Base-by-base conservation (phyloP, 352 stramenopile genomes). In the Pythium periplocum region DNA sequence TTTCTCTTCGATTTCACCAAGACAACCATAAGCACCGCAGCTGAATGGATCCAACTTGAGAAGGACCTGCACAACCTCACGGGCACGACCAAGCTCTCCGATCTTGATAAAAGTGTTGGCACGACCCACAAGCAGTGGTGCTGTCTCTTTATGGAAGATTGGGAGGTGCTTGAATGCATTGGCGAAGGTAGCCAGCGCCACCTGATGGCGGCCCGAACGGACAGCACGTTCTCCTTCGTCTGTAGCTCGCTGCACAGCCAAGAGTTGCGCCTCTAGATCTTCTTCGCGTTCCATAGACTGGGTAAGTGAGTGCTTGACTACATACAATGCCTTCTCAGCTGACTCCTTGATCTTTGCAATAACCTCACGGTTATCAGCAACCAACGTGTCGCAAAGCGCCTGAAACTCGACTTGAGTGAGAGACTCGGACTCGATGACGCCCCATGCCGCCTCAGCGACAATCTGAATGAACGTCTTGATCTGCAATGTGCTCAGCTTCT, bases 381-480 rank as follows among this genome's bases (percentile, higher is more conserved):
- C 41, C 38, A 90, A 52, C 0, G 78, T 83, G 12, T 91, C 82
- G 37, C 76, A 88, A 33, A 94, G 55, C 26, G 79, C 79, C 53
- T 94, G 81, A 53, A 92, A 88, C 55, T 92, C 68, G 33, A 94
- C 47, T 34, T 87, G 66, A 60, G 68, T 86, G 36, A 87, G 55
- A 1, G 65, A 49, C 35, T 84, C 64, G 6, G 82, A 62, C 17
- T 68, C 65, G 3, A 91, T 67, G 12, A 86, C 78, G 6, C 77
- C 73, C 72, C 72, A 88, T 8, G 74, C 74, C 36, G 75, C 80
- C 45, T 94, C 78, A 4, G 79, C 81, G 4, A 86, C 57, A 2
- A 78, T 76, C 53, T 94, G 79, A 44, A 90, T 90, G 33, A 92
- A 83, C n/a, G 83, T 86, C 61, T 92, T 94, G 55, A 90, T 75